Percentiles rank a stretch among this genome's conserved stretches.
Evolutionary conservation across 139 green algal species (phyloP).

Genomic region (Haematococcus sp.): DNA sequence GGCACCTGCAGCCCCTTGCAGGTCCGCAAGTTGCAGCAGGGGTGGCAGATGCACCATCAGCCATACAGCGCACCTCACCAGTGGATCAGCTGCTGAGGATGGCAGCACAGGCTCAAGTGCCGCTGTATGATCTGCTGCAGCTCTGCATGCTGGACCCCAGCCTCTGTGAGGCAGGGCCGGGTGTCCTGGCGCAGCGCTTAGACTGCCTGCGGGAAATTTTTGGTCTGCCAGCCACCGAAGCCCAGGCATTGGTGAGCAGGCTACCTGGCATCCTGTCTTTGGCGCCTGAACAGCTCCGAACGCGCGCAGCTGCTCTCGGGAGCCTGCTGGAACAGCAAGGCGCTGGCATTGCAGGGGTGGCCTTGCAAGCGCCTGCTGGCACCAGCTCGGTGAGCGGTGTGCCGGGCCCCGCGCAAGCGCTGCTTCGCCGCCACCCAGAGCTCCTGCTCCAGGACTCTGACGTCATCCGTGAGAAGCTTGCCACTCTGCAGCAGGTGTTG

Average conservation of each 20-base stretch:
- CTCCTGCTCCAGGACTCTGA: conserved; percentile 12
- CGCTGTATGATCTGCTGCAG: conserved; percentile 10
- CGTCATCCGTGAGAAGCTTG: not conserved
- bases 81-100: conserved; percentile 24
- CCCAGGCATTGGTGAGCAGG: not conserved
- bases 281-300: not conserved
- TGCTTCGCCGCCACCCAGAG: conserved; percentile 10
- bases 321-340: not conserved
- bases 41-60: not conserved
- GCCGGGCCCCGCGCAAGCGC: not conserved
- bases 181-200: not conserved
- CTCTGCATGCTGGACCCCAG: conserved; percentile 11
- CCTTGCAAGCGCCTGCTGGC: not conserved
- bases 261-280: conserved; percentile 2
- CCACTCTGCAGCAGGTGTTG: not conserved
- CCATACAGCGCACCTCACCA: not conserved
- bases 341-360: not conserved
- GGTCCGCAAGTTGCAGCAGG: conserved; percentile 7
- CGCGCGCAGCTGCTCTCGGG: not conserved
- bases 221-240: not conserved
- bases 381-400: not conserved
- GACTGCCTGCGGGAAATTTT: not conserved
- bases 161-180: not conserved
- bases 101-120: conserved; percentile 14
- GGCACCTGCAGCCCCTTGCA: not conserved